Percentiles rank a stretch among this genome's conserved stretches.
These are phyloP conservation scores for Lithohypha guttulata DNA, from an alignment of 2,329 filamentous ascomycete genomes.

Conservation along the genomic window DNA sequence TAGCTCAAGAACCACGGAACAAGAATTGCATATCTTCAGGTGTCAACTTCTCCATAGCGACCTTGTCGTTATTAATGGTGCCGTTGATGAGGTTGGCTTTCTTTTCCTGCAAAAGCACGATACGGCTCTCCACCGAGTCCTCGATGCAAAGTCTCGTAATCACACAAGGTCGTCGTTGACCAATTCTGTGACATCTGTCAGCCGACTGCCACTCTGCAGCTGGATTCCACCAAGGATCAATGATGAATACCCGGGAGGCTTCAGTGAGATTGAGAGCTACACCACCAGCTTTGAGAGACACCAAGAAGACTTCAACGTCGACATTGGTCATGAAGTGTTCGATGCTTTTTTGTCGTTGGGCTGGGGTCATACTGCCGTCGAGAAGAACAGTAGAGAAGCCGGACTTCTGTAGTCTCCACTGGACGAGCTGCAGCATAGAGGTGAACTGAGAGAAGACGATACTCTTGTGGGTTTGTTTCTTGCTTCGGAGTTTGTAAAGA, in stretches of 20 bases:
- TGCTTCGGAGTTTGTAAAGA: constrained; percentile 78
- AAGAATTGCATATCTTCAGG: constrained; percentile 92
- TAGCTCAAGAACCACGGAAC: constrained; percentile 57
- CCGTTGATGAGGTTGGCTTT: constrained; percentile 97
- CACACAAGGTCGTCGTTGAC: constrained; percentile 83
- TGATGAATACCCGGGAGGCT: constrained; percentile 86
- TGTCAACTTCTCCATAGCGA: constrained; percentile 81
- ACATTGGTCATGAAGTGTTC: constrained; percentile 94
- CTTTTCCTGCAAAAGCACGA: constrained; percentile 94
- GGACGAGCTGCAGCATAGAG: constrained; percentile 90
- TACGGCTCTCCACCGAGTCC: constrained; percentile 90
- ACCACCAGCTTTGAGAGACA: constrained; percentile 90
- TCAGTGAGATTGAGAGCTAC: constrained; percentile 93
- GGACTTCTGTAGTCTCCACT: constrained; percentile 92
- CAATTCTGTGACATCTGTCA: constrained; percentile 87
- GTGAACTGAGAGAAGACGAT: constrained; percentile 98
- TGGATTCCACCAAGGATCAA: constrained; percentile 99
- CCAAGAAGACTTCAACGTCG: constrained; percentile 89
- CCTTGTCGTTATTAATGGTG: constrained; percentile 86
- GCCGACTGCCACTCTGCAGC: constrained; percentile 98
- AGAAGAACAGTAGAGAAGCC: constrained; percentile 98
- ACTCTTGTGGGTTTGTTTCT: constrained; percentile 88
- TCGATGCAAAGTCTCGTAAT: constrained; percentile 94
- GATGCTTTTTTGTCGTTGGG: constrained; percentile 85
- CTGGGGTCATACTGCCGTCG: constrained; percentile 92